Conservation (phyloP, 495 filamentous ascomycete genomes). For the Cryomyces antarcticus region DNA sequence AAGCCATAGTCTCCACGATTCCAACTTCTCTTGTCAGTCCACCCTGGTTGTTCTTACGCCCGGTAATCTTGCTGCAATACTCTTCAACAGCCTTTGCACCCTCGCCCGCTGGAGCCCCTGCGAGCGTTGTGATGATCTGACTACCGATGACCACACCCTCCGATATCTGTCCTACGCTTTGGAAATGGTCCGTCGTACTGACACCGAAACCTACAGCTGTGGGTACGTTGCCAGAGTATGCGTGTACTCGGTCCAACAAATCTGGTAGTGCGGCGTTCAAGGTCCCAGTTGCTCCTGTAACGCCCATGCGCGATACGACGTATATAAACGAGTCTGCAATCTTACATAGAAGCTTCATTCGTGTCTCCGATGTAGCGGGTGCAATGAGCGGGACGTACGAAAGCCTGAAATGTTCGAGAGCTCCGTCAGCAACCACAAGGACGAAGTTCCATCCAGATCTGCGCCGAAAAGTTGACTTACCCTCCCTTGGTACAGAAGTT, state of each 20-base stretch:
- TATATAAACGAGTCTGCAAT: slow-evolving; percentile 99
- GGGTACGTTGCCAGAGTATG: slow-evolving; percentile 74
- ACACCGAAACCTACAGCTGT: slow-evolving; percentile 90
- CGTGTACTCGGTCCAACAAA: slow-evolving; percentile 68
- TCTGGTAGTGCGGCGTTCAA: slow-evolving; percentile 63
- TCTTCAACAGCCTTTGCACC: slow-evolving; percentile 59
- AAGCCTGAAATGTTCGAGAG: slow-evolving; percentile 26
- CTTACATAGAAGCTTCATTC: slow-evolving; percentile 88
- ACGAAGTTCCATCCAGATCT: not conserved
- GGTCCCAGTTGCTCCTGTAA: slow-evolving; percentile 73
- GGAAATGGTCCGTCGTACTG: slow-evolving; percentile 84
- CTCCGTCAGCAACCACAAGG: not conserved
- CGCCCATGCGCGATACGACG: slow-evolving; percentile 93
- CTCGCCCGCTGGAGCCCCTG: slow-evolving; percentile 46
- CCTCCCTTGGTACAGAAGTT: slow-evolving; percentile 57
- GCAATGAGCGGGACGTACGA: slow-evolving; percentile 94
- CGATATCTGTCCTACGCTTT: slow-evolving; percentile 59
- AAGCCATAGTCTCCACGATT: slow-evolving; percentile 40
- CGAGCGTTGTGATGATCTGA: slow-evolving; percentile 68
- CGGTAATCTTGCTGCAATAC: slow-evolving; percentile 66
- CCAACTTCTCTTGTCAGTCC: slow-evolving; percentile 35
- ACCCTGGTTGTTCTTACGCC: slow-evolving; percentile 22
- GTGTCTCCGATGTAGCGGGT: slow-evolving; percentile 72
- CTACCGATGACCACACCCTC: slow-evolving; percentile 97
- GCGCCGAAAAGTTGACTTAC: slow-evolving; percentile 21